Evolutionary conservation across 148 eudicot genomes (phyloP), one percentile per base, ranked within the genome.

Genomic region (Vaccinium vitisidaea): DNA sequence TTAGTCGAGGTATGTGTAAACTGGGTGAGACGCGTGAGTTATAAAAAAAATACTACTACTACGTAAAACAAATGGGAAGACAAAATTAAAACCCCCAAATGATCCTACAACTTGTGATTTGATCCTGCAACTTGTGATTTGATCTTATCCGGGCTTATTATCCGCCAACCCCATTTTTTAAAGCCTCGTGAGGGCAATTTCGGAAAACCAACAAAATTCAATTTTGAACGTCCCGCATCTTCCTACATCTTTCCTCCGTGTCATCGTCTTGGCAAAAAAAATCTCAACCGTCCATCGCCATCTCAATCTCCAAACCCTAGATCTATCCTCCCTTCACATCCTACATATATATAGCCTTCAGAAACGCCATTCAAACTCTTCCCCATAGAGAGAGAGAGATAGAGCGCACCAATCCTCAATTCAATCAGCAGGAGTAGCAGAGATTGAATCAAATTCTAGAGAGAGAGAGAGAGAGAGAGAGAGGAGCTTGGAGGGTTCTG

Each of bases 231-330:
- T 25, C 81, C 85, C 88, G 90, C 80, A 86, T 74, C 78, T 86
- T 91, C 88, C 82, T 84, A 71, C 81, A 16, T 48, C 15, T 67
- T 91, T 86, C 88, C 80, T 75, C 59, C 88, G 87, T 86, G 88
- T 75, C 80, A 79, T 46, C 85, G 75, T 21, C 84, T 82, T 85
- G 52, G 75, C 69, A 86, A 54, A 12, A 12, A 80, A 43, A 6
- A 89, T 91, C 89, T 73, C 49, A 27, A 18, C 90, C 90, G 88
- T 89, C 43, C 74, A 89, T 86, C 84, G 23, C 55, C 43, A 39
- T 32, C 81, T 2, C 6, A 63, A 56, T 58, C 46, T 70, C 84
- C 43, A 75, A 89, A 80, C 91, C 93, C 91, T 89, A 90, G 83
- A 54, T 53, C 50, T 86, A 30, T 39, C 85, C 30, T n/a, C 70